Conservation (phyloP, 2,329 filamentous ascomycete species). For the Alternaria angustiovoidea region DNA sequence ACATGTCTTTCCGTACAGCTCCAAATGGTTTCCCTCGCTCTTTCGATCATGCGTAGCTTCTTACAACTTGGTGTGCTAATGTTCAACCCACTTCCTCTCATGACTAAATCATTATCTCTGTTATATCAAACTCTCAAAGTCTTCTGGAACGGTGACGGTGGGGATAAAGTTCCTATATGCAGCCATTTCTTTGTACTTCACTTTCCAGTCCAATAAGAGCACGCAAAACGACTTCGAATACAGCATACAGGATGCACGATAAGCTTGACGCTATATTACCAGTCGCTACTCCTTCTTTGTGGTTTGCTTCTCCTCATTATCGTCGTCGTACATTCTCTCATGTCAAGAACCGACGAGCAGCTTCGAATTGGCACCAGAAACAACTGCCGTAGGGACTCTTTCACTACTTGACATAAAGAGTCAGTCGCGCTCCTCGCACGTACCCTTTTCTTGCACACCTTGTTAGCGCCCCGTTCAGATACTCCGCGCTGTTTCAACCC, state of each 20-base stretch:
- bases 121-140: background rate
- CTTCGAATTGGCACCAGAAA: background rate
- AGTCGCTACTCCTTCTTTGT: background rate
- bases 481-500: background rate
- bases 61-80: background rate
- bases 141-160: background rate
- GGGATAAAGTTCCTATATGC: background rate
- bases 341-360: background rate
- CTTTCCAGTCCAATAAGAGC: background rate
- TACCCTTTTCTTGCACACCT: too few species aligned
- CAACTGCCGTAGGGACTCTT: background rate
- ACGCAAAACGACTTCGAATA: background rate
- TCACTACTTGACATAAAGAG: background rate
- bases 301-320: background rate
- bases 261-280: background rate
- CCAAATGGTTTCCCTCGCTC: fast-evolving
- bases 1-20: background rate
- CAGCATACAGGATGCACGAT: background rate
- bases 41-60: background rate
- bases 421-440: background rate
- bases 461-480: background rate
- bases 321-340: background rate
- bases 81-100: background rate
- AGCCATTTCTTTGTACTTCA: background rate
- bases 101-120: background rate